Conservation (phyloP, 73 alveolate genomes). For the Diophrys sp. region DNA sequence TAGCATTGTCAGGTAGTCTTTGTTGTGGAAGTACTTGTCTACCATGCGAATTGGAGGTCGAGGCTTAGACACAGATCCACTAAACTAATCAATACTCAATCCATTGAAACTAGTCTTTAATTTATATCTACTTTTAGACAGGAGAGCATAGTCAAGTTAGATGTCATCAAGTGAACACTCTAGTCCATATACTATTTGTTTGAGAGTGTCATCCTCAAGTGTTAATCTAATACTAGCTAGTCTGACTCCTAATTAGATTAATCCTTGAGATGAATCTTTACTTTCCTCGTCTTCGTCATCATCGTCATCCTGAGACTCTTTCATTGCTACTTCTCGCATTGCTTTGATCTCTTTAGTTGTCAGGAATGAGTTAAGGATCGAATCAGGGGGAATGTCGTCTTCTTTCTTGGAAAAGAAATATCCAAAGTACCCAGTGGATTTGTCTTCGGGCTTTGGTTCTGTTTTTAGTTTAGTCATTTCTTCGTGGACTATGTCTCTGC, state of each 20-base stretch:
- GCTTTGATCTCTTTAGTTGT: too few species aligned
- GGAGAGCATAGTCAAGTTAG: neutral
- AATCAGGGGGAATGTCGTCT: too few species aligned
- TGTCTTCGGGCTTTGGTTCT: too few species aligned
- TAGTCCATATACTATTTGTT: neutral
- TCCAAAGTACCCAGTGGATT: too few species aligned
- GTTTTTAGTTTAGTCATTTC: neutral
- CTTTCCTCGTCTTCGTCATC: too few species aligned
- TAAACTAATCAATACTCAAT: neutral
- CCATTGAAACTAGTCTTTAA: neutral
- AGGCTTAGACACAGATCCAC: neutral
- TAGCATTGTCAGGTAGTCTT: neutral
- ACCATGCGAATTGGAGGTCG: neutral
- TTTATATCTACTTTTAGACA: neutral
- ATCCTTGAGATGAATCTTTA: too few species aligned
- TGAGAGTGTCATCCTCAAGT: neutral
- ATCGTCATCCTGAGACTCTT: too few species aligned
- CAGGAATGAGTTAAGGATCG: too few species aligned
- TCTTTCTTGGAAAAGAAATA: neutral
- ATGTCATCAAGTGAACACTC: neutral
- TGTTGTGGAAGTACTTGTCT: neutral
- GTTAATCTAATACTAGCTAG: too few species aligned
- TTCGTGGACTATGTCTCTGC: neutral
- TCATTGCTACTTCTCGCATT: too few species aligned
- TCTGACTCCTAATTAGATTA: too few species aligned